Evolutionary conservation across 2,329 filamentous ascomycete genomes (phyloP), one percentile per base, ranked within the genome.

Genomic region (Rutstroemia sydowiana): DNA sequence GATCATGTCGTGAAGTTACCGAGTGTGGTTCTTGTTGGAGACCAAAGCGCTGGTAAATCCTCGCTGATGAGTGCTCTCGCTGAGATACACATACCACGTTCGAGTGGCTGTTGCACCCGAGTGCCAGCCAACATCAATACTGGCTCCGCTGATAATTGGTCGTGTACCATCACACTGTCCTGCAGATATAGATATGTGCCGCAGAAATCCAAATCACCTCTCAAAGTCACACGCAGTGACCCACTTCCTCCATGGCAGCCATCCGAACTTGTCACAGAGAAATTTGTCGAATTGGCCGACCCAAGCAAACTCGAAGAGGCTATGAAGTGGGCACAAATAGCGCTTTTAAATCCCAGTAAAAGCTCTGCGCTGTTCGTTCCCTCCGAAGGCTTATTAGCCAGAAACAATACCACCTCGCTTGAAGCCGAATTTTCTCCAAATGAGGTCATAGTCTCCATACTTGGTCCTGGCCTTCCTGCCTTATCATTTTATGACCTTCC

Each of bases 401-500:
- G n/a, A n/a, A n/a, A n/a, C n/a, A n/a, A n/a, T n/a, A n/a, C n/a
- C n/a, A n/a, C n/a, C n/a, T n/a, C n/a, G n/a, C n/a, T n/a, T n/a
- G 68, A 79, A 5, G 81, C 84, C 0, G 82, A 87, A 8, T 95
- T 95, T 58, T 89, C 85, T 0, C 90, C 90, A 0, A 95, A 95
- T 57, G 76, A 90, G 0, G 83, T 95, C 0, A 78, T 83, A 0
- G 72, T 95, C 0, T 79, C 89, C 48, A 89, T 95, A 23, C 81
- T 81, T 0, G 85, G 84, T 0, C 85, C 86, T 0, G 75, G 74
- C 0, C 75, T 92, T 0, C 84, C 88, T 0, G 82, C 88, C 5
- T 66, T 95, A 0, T 88, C 85, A 0, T 95, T 95, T 60, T 92
- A 88, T 55, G 90, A 95, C 55, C 74, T 95, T 0, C 90, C 90